phyloP scores from a whole-genome alignment of 106 monocot species.

The Acorus gramineus region DNA sequence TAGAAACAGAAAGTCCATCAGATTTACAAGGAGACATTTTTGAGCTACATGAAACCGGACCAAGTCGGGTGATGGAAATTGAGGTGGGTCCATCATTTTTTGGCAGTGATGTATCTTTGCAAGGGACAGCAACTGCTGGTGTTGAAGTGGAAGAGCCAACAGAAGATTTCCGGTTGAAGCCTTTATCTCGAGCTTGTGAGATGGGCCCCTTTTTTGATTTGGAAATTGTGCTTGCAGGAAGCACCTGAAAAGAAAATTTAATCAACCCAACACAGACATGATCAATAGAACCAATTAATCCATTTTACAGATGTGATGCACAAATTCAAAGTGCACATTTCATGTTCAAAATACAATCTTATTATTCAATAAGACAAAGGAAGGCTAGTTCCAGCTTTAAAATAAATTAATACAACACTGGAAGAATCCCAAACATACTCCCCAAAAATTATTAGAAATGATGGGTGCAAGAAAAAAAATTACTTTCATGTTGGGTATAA shows the following conservation, averaged over 20 bases:
- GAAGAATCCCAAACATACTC: no score
- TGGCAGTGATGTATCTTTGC: slow-evolving; percentile 1
- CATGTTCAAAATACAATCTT: no score
- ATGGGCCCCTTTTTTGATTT: slow-evolving; percentile 28
- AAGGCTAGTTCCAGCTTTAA: no score
- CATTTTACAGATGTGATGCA: no score
- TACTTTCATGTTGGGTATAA: no score
- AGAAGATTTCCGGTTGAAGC: slow-evolving; percentile 12
- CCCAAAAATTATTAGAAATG: no score
- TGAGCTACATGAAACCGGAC: slow-evolving; percentile 37
- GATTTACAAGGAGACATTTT: slow-evolving; percentile 30
- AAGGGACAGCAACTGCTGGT: slow-evolving; percentile 1
- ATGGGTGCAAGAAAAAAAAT: no score
- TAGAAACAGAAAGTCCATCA: slow-evolving; percentile 35
- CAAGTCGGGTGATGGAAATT: slow-evolving; percentile 1
- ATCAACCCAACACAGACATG: neutral
- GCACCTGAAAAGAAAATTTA: slow-evolving; percentile 6
- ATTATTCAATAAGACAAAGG: no score
- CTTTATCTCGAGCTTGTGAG: slow-evolving; percentile 1
- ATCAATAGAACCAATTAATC: neutral
- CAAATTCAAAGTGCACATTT: no score
- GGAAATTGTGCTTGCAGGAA: slow-evolving; percentile 7
- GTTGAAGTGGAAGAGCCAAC: slow-evolving; percentile 13
- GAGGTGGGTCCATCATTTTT: slow-evolving; percentile 8
- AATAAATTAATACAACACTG: no score